A percentile compares a stretch with the other conserved stretches of the same genome.
These are phyloP conservation scores for Gymnopilus dilepis DNA, from an alignment of 768 basidiomycete genomes.

Conservation along the genomic window DNA sequence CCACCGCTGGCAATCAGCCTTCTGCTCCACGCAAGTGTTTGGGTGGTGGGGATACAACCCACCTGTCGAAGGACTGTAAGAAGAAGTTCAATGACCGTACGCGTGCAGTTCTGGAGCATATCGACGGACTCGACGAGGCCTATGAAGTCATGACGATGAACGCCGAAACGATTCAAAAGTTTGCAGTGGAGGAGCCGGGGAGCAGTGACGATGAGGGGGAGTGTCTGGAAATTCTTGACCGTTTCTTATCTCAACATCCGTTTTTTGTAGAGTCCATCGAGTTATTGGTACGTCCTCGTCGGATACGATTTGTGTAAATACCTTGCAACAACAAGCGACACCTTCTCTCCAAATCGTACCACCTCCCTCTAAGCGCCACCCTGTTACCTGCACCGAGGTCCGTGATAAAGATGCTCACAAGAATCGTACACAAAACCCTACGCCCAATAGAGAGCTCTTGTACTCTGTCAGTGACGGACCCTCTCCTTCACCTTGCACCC, in stretches of 20 bases:
- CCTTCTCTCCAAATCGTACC: not conserved
- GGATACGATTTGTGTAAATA: not conserved
- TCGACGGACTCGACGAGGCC: not conserved
- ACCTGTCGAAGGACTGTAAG: not conserved
- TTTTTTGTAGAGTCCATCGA: constrained; percentile 15
- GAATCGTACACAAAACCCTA: not conserved
- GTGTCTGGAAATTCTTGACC: not conserved
- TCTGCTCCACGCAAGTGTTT: not conserved
- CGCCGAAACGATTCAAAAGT: not conserved
- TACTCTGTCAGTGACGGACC: not conserved
- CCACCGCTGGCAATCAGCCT: not conserved
- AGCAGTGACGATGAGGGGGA: not conserved
- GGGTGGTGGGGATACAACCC: not conserved
- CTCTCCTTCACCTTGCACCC: not conserved
- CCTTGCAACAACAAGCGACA: not conserved
- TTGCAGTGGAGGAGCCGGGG: not conserved
- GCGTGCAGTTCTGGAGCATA: not conserved
- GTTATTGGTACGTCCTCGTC: constrained; percentile 13
- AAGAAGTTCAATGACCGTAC: not conserved
- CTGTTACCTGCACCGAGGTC: not conserved
- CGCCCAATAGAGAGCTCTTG: not conserved
- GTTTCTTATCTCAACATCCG: not conserved
- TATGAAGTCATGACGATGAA: not conserved
- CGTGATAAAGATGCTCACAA: not conserved
- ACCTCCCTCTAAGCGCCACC: not conserved